A percentile compares a stretch with the other conserved stretches of the same genome.
Evolutionary conservation across 225 moss, liverwort and hornwort genomes (phyloP).

Genomic region (Lunularia cruciata): DNA sequence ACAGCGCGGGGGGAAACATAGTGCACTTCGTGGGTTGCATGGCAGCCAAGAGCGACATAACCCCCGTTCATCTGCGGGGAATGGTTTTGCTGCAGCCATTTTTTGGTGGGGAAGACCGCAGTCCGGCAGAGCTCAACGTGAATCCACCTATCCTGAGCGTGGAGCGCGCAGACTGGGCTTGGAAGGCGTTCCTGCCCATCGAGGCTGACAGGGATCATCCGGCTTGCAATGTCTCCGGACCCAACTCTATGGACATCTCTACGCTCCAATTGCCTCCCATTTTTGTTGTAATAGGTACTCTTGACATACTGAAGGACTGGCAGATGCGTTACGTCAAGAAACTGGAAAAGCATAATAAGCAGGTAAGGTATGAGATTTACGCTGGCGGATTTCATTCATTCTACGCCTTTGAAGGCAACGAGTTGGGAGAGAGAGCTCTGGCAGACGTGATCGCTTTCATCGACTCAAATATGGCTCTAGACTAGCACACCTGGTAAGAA

Average conservation of each 20-base stretch:
- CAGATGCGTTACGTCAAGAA: conserved; percentile 32
- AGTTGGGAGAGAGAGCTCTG: conserved; percentile 3
- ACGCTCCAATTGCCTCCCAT: conserved; percentile 51
- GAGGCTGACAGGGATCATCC: conserved; percentile 47
- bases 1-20: conserved; percentile 54
- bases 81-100: conserved; percentile 45
- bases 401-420: conserved; percentile 21
- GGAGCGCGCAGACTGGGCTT: conserved; percentile 19
- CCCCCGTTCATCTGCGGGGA: conserved; percentile 39
- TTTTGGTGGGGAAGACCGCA: conserved; percentile 49
- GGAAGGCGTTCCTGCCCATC: conserved; percentile 44
- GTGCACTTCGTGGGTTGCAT: conserved; percentile 44
- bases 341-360: conserved; percentile 32
- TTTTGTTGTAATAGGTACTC: conserved; percentile 54
- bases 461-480: conserved; percentile 22
- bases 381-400: conserved; percentile 26
- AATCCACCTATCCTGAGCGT: conserved; percentile 31
- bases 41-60: conserved; percentile 35
- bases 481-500: neutral
- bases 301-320: conserved; percentile 66
- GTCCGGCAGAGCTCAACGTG: conserved; percentile 27
- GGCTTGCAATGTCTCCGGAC: conserved; percentile 41
- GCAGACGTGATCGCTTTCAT: conserved; percentile 25
- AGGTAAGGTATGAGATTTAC: conserved; percentile 25
- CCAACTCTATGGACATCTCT: conserved; percentile 44